Evolutionary conservation across 495 filamentous ascomycete species (phyloP).

Genomic region (Neurospora terricola): DNA sequence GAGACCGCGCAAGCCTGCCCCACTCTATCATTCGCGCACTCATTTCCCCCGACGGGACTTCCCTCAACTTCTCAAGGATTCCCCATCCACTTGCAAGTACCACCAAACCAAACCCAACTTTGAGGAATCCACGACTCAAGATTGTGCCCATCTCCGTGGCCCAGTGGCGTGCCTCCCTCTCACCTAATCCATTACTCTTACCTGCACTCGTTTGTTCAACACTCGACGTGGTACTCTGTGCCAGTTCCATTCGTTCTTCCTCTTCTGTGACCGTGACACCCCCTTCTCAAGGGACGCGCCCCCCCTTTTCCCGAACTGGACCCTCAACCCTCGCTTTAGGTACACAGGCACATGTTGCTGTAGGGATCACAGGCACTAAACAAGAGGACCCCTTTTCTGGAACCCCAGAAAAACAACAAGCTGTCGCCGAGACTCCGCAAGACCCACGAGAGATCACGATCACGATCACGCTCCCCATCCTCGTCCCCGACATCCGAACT

Average conservation of each 20-base stretch:
- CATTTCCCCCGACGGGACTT: background rate
- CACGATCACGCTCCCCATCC: background rate
- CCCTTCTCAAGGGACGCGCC: conserved; percentile 4
- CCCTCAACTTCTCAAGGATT: background rate
- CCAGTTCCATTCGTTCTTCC: conserved; percentile 50
- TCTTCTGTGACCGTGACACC: background rate
- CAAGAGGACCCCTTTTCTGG: background rate
- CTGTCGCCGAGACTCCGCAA: background rate
- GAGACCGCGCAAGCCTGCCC: background rate
- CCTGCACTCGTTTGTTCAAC: background rate
- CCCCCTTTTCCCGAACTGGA: background rate
- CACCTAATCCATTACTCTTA: background rate
- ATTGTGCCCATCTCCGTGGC: background rate
- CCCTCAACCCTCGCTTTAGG: background rate
- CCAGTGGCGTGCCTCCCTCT: background rate
- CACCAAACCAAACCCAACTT: background rate
- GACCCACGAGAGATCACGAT: background rate
- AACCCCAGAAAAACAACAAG: background rate
- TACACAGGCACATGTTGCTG: background rate
- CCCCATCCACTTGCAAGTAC: background rate
- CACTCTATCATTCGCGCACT: background rate
- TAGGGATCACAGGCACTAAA: background rate
- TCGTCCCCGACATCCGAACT: background rate
- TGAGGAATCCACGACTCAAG: background rate
- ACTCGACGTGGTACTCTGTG: conserved; percentile 39